These are phyloP conservation scores for Geotrichum citri-aurantii DNA, from an alignment of 1,139 yeast species.

Conservation along the genomic window DNA sequence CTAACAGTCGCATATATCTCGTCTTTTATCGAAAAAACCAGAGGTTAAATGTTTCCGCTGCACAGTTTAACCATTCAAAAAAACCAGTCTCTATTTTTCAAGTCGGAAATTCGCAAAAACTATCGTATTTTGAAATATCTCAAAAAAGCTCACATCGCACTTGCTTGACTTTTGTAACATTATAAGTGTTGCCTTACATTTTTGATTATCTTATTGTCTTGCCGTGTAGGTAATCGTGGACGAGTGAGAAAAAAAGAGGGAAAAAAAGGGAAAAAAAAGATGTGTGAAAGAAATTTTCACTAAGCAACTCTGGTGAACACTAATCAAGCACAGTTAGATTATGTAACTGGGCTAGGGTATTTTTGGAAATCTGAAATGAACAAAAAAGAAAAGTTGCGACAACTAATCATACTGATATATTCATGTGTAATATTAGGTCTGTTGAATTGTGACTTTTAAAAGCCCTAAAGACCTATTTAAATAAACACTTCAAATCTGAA, in stretches of 20 bases:
- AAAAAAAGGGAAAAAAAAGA: constrained; percentile 4
- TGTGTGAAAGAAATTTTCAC: constrained; percentile 10
- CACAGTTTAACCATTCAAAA: too few relatives aligned
- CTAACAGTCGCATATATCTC: background rate
- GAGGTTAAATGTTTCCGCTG: background rate
- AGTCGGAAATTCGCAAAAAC: background rate
- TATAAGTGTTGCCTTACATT: constrained; percentile 5
- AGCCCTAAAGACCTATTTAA: constrained; percentile 18
- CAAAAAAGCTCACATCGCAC: background rate
- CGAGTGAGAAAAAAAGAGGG: constrained; percentile 1
- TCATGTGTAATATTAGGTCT: background rate
- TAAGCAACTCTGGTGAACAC: background rate
- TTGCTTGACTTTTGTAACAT: background rate
- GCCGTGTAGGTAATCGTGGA: constrained; percentile 12
- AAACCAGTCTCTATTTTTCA: too few relatives aligned
- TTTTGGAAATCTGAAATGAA: background rate
- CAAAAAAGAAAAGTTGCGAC: background rate
- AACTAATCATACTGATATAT: background rate
- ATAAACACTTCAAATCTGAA: background rate
- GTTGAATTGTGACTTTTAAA: background rate
- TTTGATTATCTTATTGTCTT: constrained; percentile 7
- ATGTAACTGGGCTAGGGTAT: background rate
- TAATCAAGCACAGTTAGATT: background rate
- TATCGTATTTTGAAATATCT: background rate
- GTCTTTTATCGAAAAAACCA: background rate